Evolutionary conservation across 202 grass and related monocot species (phyloP).

Genomic region (Eragrostis tef): DNA sequence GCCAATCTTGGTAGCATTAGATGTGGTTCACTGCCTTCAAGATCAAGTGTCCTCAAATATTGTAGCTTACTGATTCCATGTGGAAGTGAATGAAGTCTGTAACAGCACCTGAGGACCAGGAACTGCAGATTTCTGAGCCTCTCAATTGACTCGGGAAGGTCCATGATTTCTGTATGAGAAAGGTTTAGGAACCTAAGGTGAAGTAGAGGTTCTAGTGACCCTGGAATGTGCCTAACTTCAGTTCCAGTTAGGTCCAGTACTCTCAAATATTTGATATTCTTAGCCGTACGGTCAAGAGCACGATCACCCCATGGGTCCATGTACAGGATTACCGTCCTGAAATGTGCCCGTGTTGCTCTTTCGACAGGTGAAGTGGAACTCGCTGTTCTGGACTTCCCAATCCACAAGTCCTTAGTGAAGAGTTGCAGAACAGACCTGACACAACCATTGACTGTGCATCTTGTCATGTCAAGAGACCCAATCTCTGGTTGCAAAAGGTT

Average conservation of each 20-base stretch:
- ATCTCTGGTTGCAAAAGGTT: constrained; percentile 37
- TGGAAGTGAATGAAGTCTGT: constrained; percentile 3
- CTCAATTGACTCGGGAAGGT: constrained; percentile 41
- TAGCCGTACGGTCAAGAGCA: not conserved
- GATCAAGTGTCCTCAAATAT: constrained; percentile 33
- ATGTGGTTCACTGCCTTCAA: not conserved
- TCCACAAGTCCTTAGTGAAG: not conserved
- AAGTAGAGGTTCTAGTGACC: not conserved
- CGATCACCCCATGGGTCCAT: constrained; percentile 28
- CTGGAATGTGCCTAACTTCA: constrained; percentile 25
- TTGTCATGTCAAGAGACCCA: not conserved
- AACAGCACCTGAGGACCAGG: constrained; percentile 33
- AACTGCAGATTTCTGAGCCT: constrained; percentile 32
- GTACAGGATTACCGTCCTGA: constrained; percentile 37
- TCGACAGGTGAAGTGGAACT: not conserved
- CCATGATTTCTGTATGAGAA: constrained; percentile 25
- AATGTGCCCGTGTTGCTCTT: not conserved
- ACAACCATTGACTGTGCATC: constrained; percentile 41
- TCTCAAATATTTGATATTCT: constrained; percentile 11
- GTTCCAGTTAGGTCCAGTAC: constrained; percentile 42
- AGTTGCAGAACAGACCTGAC: constrained; percentile 33
- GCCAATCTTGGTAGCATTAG: constrained; percentile 4
- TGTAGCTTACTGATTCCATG: constrained; percentile 16
- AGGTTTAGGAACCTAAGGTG: constrained; percentile 51
- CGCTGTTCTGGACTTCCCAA: not conserved